A percentile compares a stretch with the other conserved stretches of the same genome.
Evolutionary conservation across 2,329 filamentous ascomycete genomes (phyloP).

Genomic region (Stenocarpella maydis): DNA sequence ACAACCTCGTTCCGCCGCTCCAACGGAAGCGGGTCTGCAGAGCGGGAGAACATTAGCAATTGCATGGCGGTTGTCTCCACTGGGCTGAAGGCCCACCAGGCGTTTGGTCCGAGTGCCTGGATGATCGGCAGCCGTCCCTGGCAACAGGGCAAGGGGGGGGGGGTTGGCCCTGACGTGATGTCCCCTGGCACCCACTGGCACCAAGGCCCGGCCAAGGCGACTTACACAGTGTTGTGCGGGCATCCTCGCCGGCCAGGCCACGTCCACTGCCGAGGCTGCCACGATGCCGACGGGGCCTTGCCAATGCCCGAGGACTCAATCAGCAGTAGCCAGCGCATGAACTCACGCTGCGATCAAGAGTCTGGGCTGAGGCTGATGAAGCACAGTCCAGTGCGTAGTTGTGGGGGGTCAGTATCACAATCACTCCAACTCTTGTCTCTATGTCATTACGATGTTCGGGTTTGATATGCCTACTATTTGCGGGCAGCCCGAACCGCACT

Average conservation of each 20-base stretch:
- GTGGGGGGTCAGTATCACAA: background rate
- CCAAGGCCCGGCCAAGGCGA: slow-evolving; percentile 5
- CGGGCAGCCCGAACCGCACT: background rate
- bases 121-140: slow-evolving; percentile 25
- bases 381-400: background rate
- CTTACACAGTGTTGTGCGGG: background rate
- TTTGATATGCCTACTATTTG: background rate
- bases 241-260: background rate
- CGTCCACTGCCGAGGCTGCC: slow-evolving; percentile 4
- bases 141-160: slow-evolving; percentile 1
- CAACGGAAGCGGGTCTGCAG: slow-evolving; percentile 22
- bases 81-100: slow-evolving; percentile 14
- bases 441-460: background rate
- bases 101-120: slow-evolving; percentile 24
- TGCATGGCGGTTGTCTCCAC: background rate
- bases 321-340: background rate
- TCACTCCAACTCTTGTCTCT: background rate
- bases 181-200: background rate
- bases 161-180: background rate
- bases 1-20: slow-evolving; percentile 11
- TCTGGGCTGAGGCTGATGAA: background rate
- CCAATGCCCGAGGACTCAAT: background rate
- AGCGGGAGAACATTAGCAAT: slow-evolving; percentile 2
- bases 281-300: background rate
- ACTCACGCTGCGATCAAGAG: background rate